Percentiles rank a stretch among this genome's conserved stretches.
Conservation (phyloP, 305 asterid species). For the Rubia peregrina region DNA sequence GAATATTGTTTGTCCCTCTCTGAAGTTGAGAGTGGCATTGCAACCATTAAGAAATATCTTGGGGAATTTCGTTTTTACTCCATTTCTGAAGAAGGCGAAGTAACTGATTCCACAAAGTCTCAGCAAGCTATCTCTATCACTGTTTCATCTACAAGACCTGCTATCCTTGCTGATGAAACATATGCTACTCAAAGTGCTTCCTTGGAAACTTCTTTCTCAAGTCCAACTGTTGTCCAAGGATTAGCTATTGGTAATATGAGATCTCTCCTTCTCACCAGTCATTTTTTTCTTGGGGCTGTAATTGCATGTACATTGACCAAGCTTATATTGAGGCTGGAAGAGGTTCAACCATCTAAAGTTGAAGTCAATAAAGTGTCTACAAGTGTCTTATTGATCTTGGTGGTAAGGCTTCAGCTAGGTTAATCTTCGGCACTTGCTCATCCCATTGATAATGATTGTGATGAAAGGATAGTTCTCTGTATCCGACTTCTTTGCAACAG, state of each 20-base stretch:
- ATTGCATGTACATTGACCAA: slow-evolving; percentile 75
- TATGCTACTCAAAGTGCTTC: slow-evolving; percentile 96
- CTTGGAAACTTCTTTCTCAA: slow-evolving; percentile 49
- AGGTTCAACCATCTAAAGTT: slow-evolving; percentile 66
- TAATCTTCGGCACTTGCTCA: slow-evolving; percentile 82
- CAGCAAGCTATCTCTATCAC: slow-evolving; percentile 75
- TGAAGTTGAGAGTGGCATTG: slow-evolving; percentile 70
- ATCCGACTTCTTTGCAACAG: slow-evolving; percentile 59
- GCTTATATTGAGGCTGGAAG: slow-evolving; percentile 75
- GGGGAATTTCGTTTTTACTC: slow-evolving; percentile 92
- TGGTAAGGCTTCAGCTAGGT: slow-evolving; percentile 79
- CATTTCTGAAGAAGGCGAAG: slow-evolving; percentile 66
- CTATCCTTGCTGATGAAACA: slow-evolving; percentile 95
- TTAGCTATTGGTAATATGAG: slow-evolving; percentile 61
- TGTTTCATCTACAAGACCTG: slow-evolving; percentile 87
- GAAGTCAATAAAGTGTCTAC: slow-evolving; percentile 73
- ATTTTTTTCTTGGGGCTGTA: slow-evolving; percentile 90
- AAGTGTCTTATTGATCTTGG: slow-evolving; percentile 54
- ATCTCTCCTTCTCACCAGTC: slow-evolving; percentile 89
- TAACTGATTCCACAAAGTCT: slow-evolving; percentile 50
- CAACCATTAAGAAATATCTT: slow-evolving; percentile 56
- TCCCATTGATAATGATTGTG: slow-evolving; percentile 85
- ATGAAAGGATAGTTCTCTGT: slow-evolving; percentile 74
- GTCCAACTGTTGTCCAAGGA: slow-evolving; percentile 71
- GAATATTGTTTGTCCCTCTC: slow-evolving; percentile 87